Percentiles rank a stretch among this genome's conserved stretches.
Evolutionary conservation across 345 rosid species (phyloP).

Genomic region (Odontarrhena argentea): DNA sequence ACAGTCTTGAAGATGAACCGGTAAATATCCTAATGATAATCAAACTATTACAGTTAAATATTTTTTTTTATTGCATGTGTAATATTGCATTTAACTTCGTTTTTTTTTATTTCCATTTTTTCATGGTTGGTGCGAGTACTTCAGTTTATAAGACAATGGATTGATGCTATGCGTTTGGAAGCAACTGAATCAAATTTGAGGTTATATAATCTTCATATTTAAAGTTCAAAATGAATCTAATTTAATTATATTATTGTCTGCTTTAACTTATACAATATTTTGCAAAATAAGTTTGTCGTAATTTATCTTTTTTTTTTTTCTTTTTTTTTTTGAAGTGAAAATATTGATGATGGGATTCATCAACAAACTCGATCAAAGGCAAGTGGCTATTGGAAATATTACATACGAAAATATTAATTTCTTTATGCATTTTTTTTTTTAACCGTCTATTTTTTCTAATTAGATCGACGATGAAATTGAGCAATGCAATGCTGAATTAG

Average conservation of each 20-base stretch:
- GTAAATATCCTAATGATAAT: constrained; percentile 17
- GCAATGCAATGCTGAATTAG: background rate
- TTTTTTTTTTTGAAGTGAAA: constrained; percentile 4
- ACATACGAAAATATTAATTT: background rate
- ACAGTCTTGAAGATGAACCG: constrained; percentile 20
- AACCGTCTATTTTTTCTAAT: constrained; percentile 18
- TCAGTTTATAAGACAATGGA: constrained; percentile 13
- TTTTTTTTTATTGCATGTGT: too few relatives aligned
- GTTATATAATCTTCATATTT: constrained; percentile 3
- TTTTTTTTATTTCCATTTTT: background rate
- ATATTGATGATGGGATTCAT: background rate
- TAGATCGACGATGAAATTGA: constrained; percentile 22
- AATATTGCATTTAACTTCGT: too few relatives aligned
- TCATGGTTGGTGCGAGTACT: constrained; percentile 1
- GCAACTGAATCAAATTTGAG: background rate
- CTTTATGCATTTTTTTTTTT: background rate
- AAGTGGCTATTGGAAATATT: constrained; percentile 8
- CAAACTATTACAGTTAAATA: background rate
- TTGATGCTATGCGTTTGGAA: background rate
- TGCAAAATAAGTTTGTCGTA: background rate
- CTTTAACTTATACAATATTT: background rate
- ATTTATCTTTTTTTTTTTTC: background rate
- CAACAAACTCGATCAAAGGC: constrained; percentile 22
- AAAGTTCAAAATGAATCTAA: background rate
- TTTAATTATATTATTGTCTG: background rate